phyloP scores from a whole-genome alignment of 495 filamentous ascomycete species.

The Friedmanniomyces endolithicus region DNA sequence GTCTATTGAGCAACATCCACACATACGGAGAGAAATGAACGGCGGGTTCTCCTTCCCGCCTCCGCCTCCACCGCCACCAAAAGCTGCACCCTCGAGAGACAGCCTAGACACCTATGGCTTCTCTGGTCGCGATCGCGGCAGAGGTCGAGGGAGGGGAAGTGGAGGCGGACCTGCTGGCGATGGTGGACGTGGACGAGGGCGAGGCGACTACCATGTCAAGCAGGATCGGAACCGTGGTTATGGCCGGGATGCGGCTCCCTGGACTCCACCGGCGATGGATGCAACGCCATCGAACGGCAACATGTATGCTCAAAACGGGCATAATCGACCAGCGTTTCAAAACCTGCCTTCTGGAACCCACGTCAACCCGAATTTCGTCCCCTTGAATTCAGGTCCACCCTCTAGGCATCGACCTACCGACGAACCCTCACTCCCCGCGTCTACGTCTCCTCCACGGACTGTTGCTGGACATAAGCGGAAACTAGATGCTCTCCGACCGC shows the following conservation, averaged over 20 bases:
- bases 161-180: constrained; percentile 12
- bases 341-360: constrained; percentile 1
- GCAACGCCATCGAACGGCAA: not conserved
- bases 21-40: constrained; percentile 1
- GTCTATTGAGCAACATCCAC: too few species aligned
- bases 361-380: constrained; percentile 4
- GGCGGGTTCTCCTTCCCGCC: constrained; percentile 30
- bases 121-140: not conserved
- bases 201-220: constrained; percentile 5
- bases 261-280: not conserved
- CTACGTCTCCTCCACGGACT: constrained; percentile 3
- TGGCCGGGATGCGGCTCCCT: too few species aligned
- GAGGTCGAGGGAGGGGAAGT: constrained; percentile 14
- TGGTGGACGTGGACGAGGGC: constrained; percentile 19
- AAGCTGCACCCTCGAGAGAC: not conserved
- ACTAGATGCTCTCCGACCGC: constrained; percentile 12
- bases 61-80: constrained; percentile 32
- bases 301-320: not conserved
- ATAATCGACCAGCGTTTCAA: not conserved
- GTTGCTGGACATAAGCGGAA: constrained; percentile 18
- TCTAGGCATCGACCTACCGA: not conserved
- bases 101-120: not conserved
- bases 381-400: not conserved
- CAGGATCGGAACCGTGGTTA: not conserved
- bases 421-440: not conserved